These are phyloP conservation scores for Leucocoprinus sp. DNA, from an alignment of 768 basidiomycete species.

Conservation along the genomic window DNA sequence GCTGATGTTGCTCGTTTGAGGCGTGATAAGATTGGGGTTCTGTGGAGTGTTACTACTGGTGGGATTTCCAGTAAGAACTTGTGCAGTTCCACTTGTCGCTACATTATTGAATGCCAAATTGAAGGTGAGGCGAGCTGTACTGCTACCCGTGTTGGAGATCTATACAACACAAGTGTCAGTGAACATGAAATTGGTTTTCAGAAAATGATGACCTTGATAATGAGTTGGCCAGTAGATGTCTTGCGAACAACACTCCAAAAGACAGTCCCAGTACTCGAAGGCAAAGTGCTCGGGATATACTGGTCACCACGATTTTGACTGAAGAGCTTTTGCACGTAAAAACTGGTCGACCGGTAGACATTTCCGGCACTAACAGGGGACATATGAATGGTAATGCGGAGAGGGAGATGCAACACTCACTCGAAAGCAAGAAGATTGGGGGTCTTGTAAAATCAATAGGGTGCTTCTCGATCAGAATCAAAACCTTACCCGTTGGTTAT, in stretches of 20 bases:
- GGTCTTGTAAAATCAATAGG: slow-evolving; percentile 26
- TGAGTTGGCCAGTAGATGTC: slow-evolving; percentile 30
- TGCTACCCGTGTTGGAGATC: slow-evolving; percentile 44
- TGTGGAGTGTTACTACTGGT: slow-evolving; percentile 49
- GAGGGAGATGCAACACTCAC: slow-evolving; percentile 28
- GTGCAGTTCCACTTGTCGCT: slow-evolving; percentile 32
- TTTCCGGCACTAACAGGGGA: slow-evolving; percentile 43
- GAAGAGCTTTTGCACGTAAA: slow-evolving; percentile 59
- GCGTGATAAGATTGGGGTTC: slow-evolving; percentile 39
- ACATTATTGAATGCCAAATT: slow-evolving; percentile 46
- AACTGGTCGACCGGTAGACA: slow-evolving; percentile 56
- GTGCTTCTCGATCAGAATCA: neutral
- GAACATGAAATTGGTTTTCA: neutral
- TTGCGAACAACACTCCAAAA: slow-evolving; percentile 55
- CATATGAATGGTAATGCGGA: no score
- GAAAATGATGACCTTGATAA: slow-evolving; percentile 44
- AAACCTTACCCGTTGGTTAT: slow-evolving; percentile 45
- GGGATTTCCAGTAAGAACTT: slow-evolving; percentile 40
- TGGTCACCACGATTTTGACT: slow-evolving; percentile 52
- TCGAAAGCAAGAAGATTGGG: slow-evolving; percentile 57
- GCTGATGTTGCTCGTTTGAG: slow-evolving; percentile 33
- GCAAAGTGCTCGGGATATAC: slow-evolving; percentile 57
- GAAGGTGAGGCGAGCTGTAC: slow-evolving; percentile 38
- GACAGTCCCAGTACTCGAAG: slow-evolving; percentile 35
- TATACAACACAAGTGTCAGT: slow-evolving; percentile 15